These are phyloP conservation scores for Umbelopsis sp. DNA, from an alignment of 192 early-diverging fungal species.

Conservation along the genomic window DNA sequence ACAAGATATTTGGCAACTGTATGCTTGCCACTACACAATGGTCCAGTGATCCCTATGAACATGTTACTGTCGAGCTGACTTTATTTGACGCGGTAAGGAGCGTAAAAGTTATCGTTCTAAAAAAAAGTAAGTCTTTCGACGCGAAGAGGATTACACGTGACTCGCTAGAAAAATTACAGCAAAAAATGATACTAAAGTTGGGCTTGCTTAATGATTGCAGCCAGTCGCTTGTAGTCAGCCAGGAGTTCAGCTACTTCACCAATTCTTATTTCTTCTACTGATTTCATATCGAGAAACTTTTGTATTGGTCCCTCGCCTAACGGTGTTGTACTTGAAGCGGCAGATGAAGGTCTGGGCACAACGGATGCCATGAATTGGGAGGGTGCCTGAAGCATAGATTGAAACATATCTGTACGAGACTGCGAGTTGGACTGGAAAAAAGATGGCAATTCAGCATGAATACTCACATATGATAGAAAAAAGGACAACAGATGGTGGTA, in stretches of 20 bases:
- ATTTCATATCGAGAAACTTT: slow-evolving; percentile 31
- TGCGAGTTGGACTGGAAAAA: slow-evolving; percentile 9
- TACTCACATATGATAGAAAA: not conserved
- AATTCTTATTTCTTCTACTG: slow-evolving; percentile 31
- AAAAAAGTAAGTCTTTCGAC: not conserved
- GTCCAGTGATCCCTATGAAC: slow-evolving; percentile 74
- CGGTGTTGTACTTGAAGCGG: not conserved
- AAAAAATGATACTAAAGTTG: not conserved
- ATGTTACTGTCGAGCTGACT: slow-evolving; percentile 40
- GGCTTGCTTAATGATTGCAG: slow-evolving; percentile 38
- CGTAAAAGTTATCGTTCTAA: not conserved
- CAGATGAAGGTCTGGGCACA: slow-evolving; percentile 2
- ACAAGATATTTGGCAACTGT: slow-evolving; percentile 62
- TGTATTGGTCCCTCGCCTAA: slow-evolving; percentile 20
- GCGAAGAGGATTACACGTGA: not conserved
- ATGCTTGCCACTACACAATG: slow-evolving; percentile 66
- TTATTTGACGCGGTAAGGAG: not conserved
- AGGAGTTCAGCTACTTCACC: slow-evolving; percentile 35
- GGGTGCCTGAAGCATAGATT: slow-evolving; percentile 23
- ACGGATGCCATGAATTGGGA: slow-evolving; percentile 24
- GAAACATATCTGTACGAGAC: slow-evolving; percentile 13
- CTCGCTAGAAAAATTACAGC: not conserved
- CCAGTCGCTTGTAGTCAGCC: slow-evolving; percentile 40
- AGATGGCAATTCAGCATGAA: not conserved
- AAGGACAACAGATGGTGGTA: not conserved